Percentiles rank a stretch among this genome's conserved stretches.
phyloP scores from a whole-genome alignment of 2,329 filamentous ascomycete genomes.

The Lecanoromycetidae sp. region DNA sequence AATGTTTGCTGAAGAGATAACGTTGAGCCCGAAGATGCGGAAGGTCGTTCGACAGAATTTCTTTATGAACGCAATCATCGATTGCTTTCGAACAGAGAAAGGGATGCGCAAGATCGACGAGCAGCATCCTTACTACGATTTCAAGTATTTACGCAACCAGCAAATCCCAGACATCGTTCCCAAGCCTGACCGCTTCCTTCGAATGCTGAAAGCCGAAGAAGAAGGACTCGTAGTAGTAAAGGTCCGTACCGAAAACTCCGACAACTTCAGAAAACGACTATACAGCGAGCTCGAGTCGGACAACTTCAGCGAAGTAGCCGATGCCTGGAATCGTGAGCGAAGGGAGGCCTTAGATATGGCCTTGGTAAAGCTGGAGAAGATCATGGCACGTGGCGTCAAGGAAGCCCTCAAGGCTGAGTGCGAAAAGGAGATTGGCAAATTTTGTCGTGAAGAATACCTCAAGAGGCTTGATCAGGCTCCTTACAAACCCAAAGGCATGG shows the following conservation, averaged over 20 bases:
- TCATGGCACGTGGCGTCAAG: slow-evolving; percentile 86
- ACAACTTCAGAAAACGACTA: slow-evolving; percentile 63
- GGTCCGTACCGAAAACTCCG: slow-evolving; percentile 62
- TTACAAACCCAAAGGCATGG: slow-evolving; percentile 87
- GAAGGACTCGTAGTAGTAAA: slow-evolving; percentile 83
- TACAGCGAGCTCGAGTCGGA: slow-evolving; percentile 82
- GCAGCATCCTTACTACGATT: slow-evolving; percentile 89
- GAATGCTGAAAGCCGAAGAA: slow-evolving; percentile 95
- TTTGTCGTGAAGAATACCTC: slow-evolving; percentile 78
- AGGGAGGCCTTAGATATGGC: slow-evolving; percentile 73
- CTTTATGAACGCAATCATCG: slow-evolving; percentile 72
- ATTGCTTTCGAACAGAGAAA: slow-evolving; percentile 86
- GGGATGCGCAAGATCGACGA: slow-evolving; percentile 88
- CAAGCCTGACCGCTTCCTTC: slow-evolving; percentile 79
- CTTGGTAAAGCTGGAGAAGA: slow-evolving; percentile 65
- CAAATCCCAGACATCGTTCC: slow-evolving; percentile 68
- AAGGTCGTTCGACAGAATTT: slow-evolving; percentile 73
- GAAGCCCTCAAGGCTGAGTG: slow-evolving; percentile 88
- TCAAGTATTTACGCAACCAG: slow-evolving; percentile 91
- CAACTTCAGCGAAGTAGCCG: slow-evolving; percentile 86
- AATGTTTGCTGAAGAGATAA: slow-evolving; percentile 85
- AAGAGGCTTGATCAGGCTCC: slow-evolving; percentile 89
- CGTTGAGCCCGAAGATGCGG: slow-evolving; percentile 76
- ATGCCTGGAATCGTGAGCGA: slow-evolving; percentile 86
- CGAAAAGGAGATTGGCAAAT: slow-evolving; percentile 79